These are phyloP conservation scores for Aspergillus phoenicis DNA, from an alignment of 2,329 filamentous ascomycete species.

Conservation along the genomic window DNA sequence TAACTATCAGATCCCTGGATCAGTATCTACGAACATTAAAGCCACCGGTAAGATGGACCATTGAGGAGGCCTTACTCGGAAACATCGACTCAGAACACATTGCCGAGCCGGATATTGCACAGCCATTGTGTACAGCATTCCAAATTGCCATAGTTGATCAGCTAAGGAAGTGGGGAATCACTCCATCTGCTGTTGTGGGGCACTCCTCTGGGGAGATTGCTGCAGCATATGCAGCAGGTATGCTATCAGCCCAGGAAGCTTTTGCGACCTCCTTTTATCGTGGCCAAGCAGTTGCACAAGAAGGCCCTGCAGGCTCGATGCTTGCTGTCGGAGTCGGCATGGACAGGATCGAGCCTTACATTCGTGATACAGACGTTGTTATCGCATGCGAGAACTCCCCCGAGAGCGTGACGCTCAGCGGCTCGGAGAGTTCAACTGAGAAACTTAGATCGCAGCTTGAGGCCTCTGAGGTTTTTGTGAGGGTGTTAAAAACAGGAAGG, in stretches of 20 bases:
- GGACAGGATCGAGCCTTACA: neutral
- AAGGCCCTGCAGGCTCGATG: neutral
- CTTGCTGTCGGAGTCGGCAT: neutral
- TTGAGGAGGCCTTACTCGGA: neutral
- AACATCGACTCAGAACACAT: conserved; percentile 13
- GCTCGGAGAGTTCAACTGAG: neutral
- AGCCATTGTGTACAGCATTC: conserved; percentile 37
- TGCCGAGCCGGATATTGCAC: conserved; percentile 27
- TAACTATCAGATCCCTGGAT: conserved; percentile 23
- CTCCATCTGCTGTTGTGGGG: conserved; percentile 30
- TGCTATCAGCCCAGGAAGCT: neutral
- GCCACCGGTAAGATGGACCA: neutral
- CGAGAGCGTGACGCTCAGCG: neutral
- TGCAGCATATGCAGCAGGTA: conserved; percentile 36
- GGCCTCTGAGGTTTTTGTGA: neutral
- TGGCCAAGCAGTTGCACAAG: neutral
- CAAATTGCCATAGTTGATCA: conserved; percentile 39
- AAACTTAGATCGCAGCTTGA: neutral
- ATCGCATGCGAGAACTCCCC: neutral
- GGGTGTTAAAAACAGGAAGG: neutral
- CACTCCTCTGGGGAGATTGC: conserved; percentile 43
- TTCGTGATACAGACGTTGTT: neutral
- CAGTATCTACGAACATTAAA: conserved; percentile 1
- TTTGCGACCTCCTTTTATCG: neutral
- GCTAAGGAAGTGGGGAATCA: conserved; percentile 27